A percentile compares a stretch with the other conserved stretches of the same genome.
These are phyloP conservation scores for Coemansia sp. DNA, from an alignment of 192 early-diverging fungal species.

Conservation along the genomic window DNA sequence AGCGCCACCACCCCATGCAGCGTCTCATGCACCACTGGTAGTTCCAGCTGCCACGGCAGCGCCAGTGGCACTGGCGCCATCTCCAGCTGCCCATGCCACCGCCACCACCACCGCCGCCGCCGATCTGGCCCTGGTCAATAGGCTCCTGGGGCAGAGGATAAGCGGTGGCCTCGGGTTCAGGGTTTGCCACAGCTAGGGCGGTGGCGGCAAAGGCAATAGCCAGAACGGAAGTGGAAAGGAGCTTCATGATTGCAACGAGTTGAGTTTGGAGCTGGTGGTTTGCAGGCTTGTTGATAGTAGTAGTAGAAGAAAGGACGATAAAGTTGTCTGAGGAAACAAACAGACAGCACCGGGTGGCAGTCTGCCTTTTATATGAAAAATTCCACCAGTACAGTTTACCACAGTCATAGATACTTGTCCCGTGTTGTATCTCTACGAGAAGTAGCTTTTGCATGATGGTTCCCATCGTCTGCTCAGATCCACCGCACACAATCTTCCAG, in stretches of 20 bases:
- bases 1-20: slow-evolving; percentile 11
- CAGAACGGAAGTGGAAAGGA: background rate
- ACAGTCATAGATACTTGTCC: background rate
- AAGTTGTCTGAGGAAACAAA: slow-evolving; percentile 6
- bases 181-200: background rate
- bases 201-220: background rate
- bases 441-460: background rate
- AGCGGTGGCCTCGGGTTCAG: background rate
- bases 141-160: background rate
- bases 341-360: background rate
- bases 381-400: background rate
- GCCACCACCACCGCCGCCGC: background rate
- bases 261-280: background rate
- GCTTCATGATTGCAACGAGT: background rate
- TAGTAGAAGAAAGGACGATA: background rate
- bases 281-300: background rate
- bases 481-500: background rate
- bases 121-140: background rate
- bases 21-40: slow-evolving; percentile 17
- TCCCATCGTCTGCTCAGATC: background rate
- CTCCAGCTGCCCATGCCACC: background rate
- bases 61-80: slow-evolving; percentile 6
- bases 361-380: background rate
- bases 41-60: slow-evolving; percentile 14
- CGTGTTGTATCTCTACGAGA: background rate